Conservation (phyloP, 2,329 filamentous ascomycete species). For the Domatiomyces globalis region DNA sequence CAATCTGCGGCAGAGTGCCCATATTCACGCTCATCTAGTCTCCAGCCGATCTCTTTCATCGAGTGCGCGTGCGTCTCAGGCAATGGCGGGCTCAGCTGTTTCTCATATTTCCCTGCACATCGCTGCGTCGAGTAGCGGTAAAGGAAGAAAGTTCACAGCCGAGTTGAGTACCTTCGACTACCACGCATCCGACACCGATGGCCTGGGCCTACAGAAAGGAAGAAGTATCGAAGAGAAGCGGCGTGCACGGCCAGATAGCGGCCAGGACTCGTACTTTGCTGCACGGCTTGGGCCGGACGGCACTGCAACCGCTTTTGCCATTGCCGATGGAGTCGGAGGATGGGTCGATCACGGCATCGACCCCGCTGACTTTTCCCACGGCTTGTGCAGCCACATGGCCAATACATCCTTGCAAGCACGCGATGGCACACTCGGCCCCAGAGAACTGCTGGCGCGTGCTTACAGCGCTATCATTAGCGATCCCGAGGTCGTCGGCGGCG, state of each 20-base stretch:
- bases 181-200: slow-evolving; percentile 36
- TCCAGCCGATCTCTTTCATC: neutral
- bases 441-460: slow-evolving; percentile 62
- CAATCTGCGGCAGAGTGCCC: slow-evolving; percentile 10
- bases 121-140: slow-evolving; percentile 61
- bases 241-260: slow-evolving; percentile 56
- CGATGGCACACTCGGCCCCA: slow-evolving; percentile 36
- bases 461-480: slow-evolving; percentile 73
- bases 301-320: slow-evolving; percentile 64
- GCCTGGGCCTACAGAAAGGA: slow-evolving; percentile 25
- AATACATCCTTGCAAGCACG: slow-evolving; percentile 40
- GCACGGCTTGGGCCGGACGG: slow-evolving; percentile 48
- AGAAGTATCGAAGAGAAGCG: slow-evolving; percentile 41
- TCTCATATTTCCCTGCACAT: slow-evolving; percentile 50
- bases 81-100: slow-evolving; percentile 7
- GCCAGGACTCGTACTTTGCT: slow-evolving; percentile 94
- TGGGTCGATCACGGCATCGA: slow-evolving; percentile 90
- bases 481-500: slow-evolving; percentile 59
- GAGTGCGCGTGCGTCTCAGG: neutral
- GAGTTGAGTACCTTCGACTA: slow-evolving; percentile 59
- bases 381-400: slow-evolving; percentile 87
- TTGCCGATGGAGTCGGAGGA: slow-evolving; percentile 89
- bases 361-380: slow-evolving; percentile 88
- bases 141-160: slow-evolving; percentile 54
- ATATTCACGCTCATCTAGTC: neutral